Evolutionary conservation across 768 basidiomycete species (phyloP).

Genomic region (Gelatoporia subvermispora): DNA sequence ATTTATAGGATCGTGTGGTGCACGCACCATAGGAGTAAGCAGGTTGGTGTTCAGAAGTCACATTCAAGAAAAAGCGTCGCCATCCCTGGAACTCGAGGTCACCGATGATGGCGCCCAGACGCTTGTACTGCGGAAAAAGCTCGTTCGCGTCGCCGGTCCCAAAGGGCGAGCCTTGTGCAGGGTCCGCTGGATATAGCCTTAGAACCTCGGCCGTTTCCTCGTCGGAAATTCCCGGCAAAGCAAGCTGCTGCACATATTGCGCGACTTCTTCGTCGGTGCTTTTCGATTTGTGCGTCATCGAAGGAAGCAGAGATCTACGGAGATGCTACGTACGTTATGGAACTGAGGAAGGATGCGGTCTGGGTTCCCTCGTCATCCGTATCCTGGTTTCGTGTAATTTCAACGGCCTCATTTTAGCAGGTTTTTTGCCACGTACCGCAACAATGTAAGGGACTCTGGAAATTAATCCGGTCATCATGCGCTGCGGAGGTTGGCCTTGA

Average conservation of each 20-base stretch:
- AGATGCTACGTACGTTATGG: slow-evolving; percentile 20
- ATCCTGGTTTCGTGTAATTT: slow-evolving; percentile 24
- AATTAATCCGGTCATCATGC: slow-evolving; percentile 40
- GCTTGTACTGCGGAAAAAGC: slow-evolving; percentile 48
- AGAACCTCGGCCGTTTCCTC: slow-evolving; percentile 9
- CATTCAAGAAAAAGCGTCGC: slow-evolving; percentile 26
- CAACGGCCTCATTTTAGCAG: neutral
- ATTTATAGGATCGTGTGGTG: too few species aligned
- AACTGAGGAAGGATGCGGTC: slow-evolving; percentile 19
- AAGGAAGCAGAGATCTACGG: neutral
- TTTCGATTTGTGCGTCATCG: slow-evolving; percentile 4
- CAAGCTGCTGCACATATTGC: slow-evolving; percentile 13
- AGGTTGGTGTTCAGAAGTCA: neutral
- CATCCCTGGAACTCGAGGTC: slow-evolving; percentile 48
- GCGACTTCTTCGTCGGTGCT: slow-evolving; percentile 18
- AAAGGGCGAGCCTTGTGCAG: slow-evolving; percentile 46
- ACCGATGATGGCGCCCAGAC: slow-evolving; percentile 44
- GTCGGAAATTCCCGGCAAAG: slow-evolving; percentile 9
- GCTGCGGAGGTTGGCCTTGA: slow-evolving; percentile 32
- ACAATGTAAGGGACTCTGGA: slow-evolving; percentile 45
- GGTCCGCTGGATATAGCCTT: slow-evolving; percentile 28
- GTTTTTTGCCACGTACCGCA: slow-evolving; percentile 16
- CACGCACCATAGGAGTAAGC: neutral
- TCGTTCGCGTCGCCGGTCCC: slow-evolving; percentile 41
- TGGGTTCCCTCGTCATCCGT: slow-evolving; percentile 55